These are phyloP conservation scores for Corylus heterophylla DNA, from an alignment of 306 rosid genomes.

Conservation along the genomic window DNA sequence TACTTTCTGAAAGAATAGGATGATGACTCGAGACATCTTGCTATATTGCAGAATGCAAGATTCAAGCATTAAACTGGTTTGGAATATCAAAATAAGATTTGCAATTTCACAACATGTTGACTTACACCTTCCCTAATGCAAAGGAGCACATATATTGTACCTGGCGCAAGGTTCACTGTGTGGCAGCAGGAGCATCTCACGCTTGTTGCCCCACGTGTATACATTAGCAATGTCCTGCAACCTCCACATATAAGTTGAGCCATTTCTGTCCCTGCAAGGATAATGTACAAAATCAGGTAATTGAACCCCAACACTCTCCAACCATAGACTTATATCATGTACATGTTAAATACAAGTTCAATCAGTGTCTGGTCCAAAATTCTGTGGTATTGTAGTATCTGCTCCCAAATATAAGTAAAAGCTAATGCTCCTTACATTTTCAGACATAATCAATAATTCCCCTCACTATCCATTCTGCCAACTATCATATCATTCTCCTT, in stretches of 20 bases:
- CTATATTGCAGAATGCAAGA: slow-evolving; percentile 18
- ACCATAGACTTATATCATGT: not conserved
- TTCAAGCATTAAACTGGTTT: not conserved
- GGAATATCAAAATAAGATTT: slow-evolving; percentile 10
- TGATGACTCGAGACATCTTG: not conserved
- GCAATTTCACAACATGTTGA: slow-evolving; percentile 15
- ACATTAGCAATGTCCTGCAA: slow-evolving; percentile 91
- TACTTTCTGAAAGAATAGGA: not conserved
- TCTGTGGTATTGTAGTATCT: not conserved
- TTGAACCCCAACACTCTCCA: slow-evolving; percentile 1
- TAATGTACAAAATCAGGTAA: not conserved
- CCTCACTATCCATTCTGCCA: not conserved
- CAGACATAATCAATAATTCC: not conserved
- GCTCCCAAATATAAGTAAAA: not conserved
- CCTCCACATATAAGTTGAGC: slow-evolving; percentile 96
- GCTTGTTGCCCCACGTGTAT: slow-evolving; percentile 87
- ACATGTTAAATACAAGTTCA: not conserved
- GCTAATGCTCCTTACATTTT: not conserved
- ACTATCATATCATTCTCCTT: not conserved
- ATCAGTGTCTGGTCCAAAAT: not conserved
- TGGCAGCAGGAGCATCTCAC: slow-evolving; percentile 98
- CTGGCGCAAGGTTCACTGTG: slow-evolving; percentile 84
- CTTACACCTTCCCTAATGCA: slow-evolving; percentile 7
- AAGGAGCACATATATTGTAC: slow-evolving; percentile 39
- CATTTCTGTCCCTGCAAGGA: slow-evolving; percentile 79